phyloP scores from a whole-genome alignment of 208 protist species.

The Acanthamoeba healyi region DNA sequence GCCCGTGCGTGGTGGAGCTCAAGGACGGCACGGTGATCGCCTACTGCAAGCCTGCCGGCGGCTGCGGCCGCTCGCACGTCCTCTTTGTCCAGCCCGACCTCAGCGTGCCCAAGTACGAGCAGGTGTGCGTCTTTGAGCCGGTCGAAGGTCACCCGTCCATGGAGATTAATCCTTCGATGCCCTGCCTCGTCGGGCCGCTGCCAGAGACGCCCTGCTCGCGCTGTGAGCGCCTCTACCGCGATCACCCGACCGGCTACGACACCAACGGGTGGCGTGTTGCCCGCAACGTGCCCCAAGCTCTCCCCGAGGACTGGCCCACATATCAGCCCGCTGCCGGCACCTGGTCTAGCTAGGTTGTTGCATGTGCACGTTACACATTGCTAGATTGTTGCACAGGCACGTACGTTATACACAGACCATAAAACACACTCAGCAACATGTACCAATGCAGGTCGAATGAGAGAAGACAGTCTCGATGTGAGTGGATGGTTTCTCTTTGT shows the following conservation, averaged over 20 bases:
- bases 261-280: constrained; percentile 22
- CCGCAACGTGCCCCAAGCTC: not conserved
- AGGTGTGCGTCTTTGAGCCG: not conserved
- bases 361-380: too few relatives aligned
- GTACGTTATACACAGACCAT: too few relatives aligned
- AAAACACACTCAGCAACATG: too few relatives aligned
- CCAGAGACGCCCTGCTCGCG: not conserved
- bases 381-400: too few relatives aligned
- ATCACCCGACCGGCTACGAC: not conserved
- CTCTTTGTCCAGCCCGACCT: constrained; percentile 61
- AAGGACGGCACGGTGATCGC: not conserved
- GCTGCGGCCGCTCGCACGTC: constrained; percentile 48
- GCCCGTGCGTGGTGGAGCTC: not conserved
- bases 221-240: not conserved
- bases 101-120: constrained; percentile 10
- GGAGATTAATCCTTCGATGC: not conserved
- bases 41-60: constrained; percentile 6
- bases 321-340: not conserved
- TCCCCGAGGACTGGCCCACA: constrained; percentile 2
- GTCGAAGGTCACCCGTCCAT: not conserved
- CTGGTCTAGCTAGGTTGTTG: too few relatives aligned
- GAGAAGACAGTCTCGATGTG: too few relatives aligned
- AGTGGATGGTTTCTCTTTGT: too few relatives aligned
- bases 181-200: not conserved
- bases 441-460: too few relatives aligned